Evolutionary conservation across 495 filamentous ascomycete species (phyloP), one percentile per base, ranked within the genome.

Genomic region (Daldinia grandis): DNA sequence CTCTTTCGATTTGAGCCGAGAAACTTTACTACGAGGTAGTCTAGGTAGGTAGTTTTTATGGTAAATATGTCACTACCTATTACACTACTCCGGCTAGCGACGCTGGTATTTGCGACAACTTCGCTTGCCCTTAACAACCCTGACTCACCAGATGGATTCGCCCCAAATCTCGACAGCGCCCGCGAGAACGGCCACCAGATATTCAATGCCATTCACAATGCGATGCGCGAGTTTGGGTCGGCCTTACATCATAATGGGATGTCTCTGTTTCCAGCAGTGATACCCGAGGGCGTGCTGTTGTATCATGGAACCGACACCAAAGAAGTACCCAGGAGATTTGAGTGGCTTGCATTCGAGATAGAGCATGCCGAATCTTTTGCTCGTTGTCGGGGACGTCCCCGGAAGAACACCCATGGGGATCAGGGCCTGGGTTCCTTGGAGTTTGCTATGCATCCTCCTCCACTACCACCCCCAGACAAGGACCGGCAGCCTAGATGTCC

Each of bases 311-410:
- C 81, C 5, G 59, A 66, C 12, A 72, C 35, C 2, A 53, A 72
- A 0, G 74, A 78, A 9, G 77, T 81, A 0, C 80, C 89, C 0
- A 79, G 77, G 5, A 84, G 82, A 0, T 84, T 82, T 1, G 89
- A 92, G 68, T 92, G 90, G 89, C 80, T 92, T 0, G 89, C 90
- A 0, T 91, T 91, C 68, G 90, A 91, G 71, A 86, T 89, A 10
- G 89, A 91, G 66, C 89, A 91, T 78, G 86, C 88, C 0, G 78
- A 90, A 74, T 71, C 81, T 5, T 92, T 91, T 74, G 83, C 86
- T 58, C 76, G 37, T 27, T 21, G 56, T 31, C 30, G 56, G 44
- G n/a, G 21, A 33, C 44, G n/a, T 31, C 38, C 7, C 64, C 73
- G 24, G 37, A 47, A 55, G 1, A 4, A 44, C 25, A 42, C 9